A percentile compares a stretch with the other conserved stretches of the same genome.
Evolutionary conservation across 108 stramenopile species (phyloP).

Genomic region (Nitzschia sp.): DNA sequence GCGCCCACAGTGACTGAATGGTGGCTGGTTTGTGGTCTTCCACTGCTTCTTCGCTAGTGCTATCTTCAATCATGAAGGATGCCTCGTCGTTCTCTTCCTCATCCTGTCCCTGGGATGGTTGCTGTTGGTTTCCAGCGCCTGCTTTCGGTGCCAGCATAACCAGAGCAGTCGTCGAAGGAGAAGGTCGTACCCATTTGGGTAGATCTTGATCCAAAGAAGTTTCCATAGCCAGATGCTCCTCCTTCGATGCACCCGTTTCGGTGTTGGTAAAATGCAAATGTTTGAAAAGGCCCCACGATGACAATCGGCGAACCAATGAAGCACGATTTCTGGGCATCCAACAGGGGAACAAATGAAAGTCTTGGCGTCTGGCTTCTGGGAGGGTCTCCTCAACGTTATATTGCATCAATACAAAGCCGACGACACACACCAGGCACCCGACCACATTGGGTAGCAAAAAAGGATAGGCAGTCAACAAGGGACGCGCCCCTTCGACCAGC

Average conservation of each 20-base stretch:
- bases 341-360: background rate
- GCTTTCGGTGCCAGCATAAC: no score
- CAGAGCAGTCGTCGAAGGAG: background rate
- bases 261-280: background rate
- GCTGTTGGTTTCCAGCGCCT: no score
- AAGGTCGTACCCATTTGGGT: background rate
- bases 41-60: background rate
- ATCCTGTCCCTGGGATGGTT: no score
- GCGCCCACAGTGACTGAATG: background rate
- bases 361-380: constrained; percentile 18
- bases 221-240: background rate
- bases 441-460: constrained; percentile 65
- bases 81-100: background rate
- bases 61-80: background rate
- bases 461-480: constrained; percentile 41
- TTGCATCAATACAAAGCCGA: constrained; percentile 28
- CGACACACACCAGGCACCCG: constrained; percentile 42
- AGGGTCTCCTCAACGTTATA: constrained; percentile 56
- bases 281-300: background rate
- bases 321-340: background rate
- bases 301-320: background rate
- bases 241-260: background rate
- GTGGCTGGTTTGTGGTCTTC: constrained; percentile 2
- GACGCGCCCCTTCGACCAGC: constrained; percentile 11
- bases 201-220: background rate